These are phyloP conservation scores for Solanum aculeatissimum DNA, from an alignment of 305 asterid species.

Conservation along the genomic window DNA sequence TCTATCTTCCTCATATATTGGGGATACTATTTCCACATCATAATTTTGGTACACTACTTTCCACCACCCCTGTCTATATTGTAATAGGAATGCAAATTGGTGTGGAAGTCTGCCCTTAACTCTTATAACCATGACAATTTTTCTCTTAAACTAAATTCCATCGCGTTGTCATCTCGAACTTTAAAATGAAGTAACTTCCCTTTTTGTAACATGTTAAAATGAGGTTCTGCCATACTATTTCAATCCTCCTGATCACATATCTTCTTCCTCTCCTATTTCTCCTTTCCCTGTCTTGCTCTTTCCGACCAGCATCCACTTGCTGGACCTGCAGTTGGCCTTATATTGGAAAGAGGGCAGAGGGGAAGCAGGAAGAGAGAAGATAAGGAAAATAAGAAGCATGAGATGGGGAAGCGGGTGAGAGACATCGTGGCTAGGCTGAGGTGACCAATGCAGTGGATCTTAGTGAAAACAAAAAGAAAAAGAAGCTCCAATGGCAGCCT, in stretches of 20 bases:
- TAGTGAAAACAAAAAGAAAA: neutral
- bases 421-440: neutral
- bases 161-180: neutral
- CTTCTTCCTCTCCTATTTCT: neutral
- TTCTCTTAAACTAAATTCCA: neutral
- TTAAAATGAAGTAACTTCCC: neutral
- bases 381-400: neutral
- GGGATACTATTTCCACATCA: neutral
- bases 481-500: neutral
- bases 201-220: neutral
- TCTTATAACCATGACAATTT: neutral
- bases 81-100: neutral
- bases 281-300: neutral
- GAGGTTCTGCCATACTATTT: neutral
- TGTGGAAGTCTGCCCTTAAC: neutral
- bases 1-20: neutral
- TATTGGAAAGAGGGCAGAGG: neutral
- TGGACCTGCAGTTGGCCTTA: neutral
- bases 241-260: neutral
- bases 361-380: neutral
- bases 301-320: neutral
- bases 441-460: neutral
- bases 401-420: neutral
- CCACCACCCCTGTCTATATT: neutral
- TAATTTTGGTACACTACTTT: neutral